These are phyloP conservation scores for Gryganskiella cystojenkinii DNA, from an alignment of 192 early-diverging fungal species.

Conservation along the genomic window DNA sequence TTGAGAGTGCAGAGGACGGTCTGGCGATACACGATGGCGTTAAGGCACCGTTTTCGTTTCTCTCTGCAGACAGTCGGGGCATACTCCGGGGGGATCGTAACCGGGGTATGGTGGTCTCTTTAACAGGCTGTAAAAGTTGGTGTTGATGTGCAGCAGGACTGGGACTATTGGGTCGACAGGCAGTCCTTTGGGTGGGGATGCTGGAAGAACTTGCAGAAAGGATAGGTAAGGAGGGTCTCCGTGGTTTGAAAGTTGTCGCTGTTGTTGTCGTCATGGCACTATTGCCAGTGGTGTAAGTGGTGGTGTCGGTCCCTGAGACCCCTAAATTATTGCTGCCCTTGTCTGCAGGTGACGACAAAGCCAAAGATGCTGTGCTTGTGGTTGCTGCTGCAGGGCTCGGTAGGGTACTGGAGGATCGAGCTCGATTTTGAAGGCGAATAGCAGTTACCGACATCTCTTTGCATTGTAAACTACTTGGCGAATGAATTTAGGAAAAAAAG, in stretches of 20 bases:
- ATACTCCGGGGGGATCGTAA: not conserved
- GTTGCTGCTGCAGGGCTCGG: slow-evolving; percentile 12
- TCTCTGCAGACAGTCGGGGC: slow-evolving; percentile 6
- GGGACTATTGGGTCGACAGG: too few relatives aligned
- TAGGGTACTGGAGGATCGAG: slow-evolving; percentile 32
- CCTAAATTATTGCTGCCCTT: not conserved
- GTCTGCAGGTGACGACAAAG: not conserved
- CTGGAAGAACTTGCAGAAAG: slow-evolving; percentile 12
- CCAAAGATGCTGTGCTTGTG: not conserved
- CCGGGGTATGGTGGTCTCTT: not conserved
- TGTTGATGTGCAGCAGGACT: not conserved
- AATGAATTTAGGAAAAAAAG: too few relatives aligned
- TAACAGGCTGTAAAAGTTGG: slow-evolving; percentile 1
- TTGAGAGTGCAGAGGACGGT: slow-evolving; percentile 6
- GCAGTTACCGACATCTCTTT: slow-evolving; percentile 12
- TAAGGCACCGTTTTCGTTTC: not conserved
- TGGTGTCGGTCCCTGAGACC: not conserved
- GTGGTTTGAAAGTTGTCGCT: slow-evolving; percentile 4
- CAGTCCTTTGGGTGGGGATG: slow-evolving; percentile 13
- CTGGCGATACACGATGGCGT: slow-evolving; percentile 13
- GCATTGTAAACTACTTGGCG: too few relatives aligned
- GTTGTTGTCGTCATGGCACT: not conserved
- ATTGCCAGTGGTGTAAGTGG: too few relatives aligned
- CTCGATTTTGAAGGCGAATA: slow-evolving; percentile 13
- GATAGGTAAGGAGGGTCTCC: slow-evolving; percentile 29